Evolutionary conservation across 805 yeast genomes (phyloP).

Genomic region (Sugiyamaella lignohabitans): DNA sequence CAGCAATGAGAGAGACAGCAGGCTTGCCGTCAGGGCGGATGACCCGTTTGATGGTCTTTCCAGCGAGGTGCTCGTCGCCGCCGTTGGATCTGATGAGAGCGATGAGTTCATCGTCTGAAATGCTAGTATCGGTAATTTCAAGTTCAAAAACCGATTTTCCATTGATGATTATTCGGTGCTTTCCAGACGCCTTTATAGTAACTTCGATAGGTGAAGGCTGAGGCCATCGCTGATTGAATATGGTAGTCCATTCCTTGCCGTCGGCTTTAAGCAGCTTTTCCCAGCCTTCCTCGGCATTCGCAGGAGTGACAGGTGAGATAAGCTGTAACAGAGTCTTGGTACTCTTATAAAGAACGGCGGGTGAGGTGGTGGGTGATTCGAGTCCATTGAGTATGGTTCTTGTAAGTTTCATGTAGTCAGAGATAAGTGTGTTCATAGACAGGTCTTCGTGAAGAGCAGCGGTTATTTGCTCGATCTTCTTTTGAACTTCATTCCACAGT

Average conservation of each 20-base stretch:
- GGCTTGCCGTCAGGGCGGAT: constrained; percentile 35
- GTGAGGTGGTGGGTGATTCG: constrained; percentile 30
- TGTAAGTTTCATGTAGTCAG: constrained; percentile 84
- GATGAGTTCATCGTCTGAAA: constrained; percentile 29
- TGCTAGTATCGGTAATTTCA: not conserved
- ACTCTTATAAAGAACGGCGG: constrained; percentile 41
- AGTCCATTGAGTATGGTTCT: constrained; percentile 40
- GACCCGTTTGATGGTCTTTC: constrained; percentile 43
- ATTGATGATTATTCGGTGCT: constrained; percentile 13
- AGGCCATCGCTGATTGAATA: constrained; percentile 67
- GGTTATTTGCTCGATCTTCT: constrained; percentile 44
- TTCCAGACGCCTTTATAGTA: constrained; percentile 2
- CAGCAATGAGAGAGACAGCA: constrained; percentile 16
- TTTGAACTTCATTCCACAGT: constrained; percentile 53
- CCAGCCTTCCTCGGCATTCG: constrained; percentile 77
- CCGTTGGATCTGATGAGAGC: constrained; percentile 32
- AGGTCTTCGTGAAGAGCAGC: constrained; percentile 52
- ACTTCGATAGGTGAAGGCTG: constrained; percentile 30
- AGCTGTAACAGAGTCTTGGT: constrained; percentile 51
- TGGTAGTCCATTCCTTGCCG: constrained; percentile 38
- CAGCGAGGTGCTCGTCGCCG: constrained; percentile 37
- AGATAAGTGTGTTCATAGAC: constrained; percentile 75
- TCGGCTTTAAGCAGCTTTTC: constrained; percentile 37
- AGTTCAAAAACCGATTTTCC: constrained; percentile 17
- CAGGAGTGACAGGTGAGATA: constrained; percentile 78